These are phyloP conservation scores for Gracilaria domingensis DNA, from an alignment of 23 red algal genomes.

Conservation along the genomic window DNA sequence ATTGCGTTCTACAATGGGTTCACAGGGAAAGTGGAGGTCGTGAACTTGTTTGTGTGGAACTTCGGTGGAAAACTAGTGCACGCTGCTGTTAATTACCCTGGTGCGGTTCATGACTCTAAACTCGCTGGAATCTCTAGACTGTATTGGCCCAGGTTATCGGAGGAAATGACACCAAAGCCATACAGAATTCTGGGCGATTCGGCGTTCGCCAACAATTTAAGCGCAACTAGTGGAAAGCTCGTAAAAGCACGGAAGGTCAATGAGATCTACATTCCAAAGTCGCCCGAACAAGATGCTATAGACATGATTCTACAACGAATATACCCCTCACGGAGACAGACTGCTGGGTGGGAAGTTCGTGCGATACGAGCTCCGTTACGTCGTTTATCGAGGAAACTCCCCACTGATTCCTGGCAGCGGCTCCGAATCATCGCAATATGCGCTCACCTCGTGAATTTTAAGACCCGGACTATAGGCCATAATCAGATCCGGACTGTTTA, in stretches of 20 bases:
- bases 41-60: constrained; percentile 53
- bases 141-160: background rate
- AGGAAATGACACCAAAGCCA: background rate
- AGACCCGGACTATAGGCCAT: too few species aligned
- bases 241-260: background rate
- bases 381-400: background rate
- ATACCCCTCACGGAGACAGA: constrained; percentile 5
- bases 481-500: too few species aligned
- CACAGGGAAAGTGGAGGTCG: constrained; percentile 24
- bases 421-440: too few species aligned
- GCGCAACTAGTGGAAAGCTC: background rate
- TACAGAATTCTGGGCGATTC: constrained; percentile 1
- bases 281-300: background rate
- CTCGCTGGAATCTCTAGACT: background rate
- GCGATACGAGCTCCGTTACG: constrained; percentile 23
- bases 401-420: background rate
- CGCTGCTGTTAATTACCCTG: constrained; percentile 22
- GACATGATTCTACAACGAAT: constrained; percentile 39
- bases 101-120: constrained; percentile 8
- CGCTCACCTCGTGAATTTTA: too few species aligned
- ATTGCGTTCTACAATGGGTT: constrained; percentile 36
- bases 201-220: background rate
- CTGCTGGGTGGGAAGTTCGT: constrained; percentile 27
- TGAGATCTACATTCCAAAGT: constrained; percentile 1
- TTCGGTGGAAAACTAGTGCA: background rate